Evolutionary conservation across 768 basidiomycete species (phyloP).

Genomic region (Macrolepiota albuminosa): DNA sequence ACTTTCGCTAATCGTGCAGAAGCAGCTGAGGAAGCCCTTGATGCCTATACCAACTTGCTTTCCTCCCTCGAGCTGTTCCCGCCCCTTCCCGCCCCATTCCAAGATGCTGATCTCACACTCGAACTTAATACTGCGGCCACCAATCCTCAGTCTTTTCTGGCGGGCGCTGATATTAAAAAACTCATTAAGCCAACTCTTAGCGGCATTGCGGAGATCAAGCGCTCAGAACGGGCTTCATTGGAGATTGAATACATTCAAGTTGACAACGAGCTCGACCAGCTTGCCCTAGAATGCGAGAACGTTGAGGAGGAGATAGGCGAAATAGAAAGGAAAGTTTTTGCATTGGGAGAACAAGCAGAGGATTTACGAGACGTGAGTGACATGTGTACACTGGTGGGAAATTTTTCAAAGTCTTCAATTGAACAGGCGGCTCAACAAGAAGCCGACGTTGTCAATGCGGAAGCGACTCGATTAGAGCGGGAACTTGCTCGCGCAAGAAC

Average conservation of each 20-base stretch:
- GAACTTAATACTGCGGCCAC: slow-evolving; percentile 77
- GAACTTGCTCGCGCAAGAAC: slow-evolving; percentile 72
- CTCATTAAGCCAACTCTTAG: slow-evolving; percentile 75
- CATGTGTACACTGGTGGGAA: slow-evolving; percentile 1
- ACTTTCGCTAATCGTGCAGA: slow-evolving; percentile 74
- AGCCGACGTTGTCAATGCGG: slow-evolving; percentile 56
- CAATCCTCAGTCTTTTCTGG: slow-evolving; percentile 62
- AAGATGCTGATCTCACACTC: slow-evolving; percentile 71
- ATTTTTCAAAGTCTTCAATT: background rate
- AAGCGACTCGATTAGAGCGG: slow-evolving; percentile 63
- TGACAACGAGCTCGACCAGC: slow-evolving; percentile 78
- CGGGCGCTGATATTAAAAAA: slow-evolving; percentile 66
- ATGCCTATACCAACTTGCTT: slow-evolving; percentile 71
- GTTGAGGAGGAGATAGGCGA: slow-evolving; percentile 73
- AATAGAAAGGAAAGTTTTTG: slow-evolving; percentile 67
- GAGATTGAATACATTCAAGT: slow-evolving; percentile 78
- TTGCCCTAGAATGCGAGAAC: slow-evolving; percentile 74
- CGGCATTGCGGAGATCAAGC: slow-evolving; percentile 64
- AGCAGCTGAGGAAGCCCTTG: slow-evolving; percentile 77
- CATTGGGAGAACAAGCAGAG: slow-evolving; percentile 71
- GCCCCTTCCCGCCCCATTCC: slow-evolving; percentile 64
- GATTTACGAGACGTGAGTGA: slow-evolving; percentile 70
- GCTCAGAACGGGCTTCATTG: slow-evolving; percentile 61
- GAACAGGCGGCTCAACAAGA: slow-evolving; percentile 73
- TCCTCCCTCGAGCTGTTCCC: slow-evolving; percentile 75